Base-by-base conservation (phyloP, 2,329 filamentous ascomycete genomes). In the Blastomyces gilchristii region DNA sequence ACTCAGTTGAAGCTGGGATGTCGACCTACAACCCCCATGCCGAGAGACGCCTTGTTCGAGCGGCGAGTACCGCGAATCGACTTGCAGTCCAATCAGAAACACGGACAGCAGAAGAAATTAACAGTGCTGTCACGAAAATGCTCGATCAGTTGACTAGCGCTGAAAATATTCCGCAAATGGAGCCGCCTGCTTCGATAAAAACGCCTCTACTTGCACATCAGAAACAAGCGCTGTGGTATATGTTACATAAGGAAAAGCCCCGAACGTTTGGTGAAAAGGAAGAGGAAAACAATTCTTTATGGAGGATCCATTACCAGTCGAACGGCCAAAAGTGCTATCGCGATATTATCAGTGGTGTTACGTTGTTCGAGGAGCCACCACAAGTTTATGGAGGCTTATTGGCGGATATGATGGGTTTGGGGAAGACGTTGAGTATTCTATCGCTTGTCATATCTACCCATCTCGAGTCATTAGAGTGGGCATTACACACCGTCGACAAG, bases 361-460 rank as follows among this genome's bases (percentile, higher is more conserved):
- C 83, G 39, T 80, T 85, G 66, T 76, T 77, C 25, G 75, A 81
- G 54, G 81, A 83, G 62, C 89, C 89, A 0, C 79, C 83, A 1
- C 84, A 91, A 68, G 85, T 86, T 1, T 79, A 86, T 11, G 89
- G 89, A 37, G 89, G 90, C 2, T 86, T 93, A 45, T 77, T 93
- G 25, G 89, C 89, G 16, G 89, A 93, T 72, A 90, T 92, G 85
- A 94, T 94, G 90, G 90, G 90, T 34, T 78, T 93, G n/a, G 89
- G 89, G 9, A 94, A 93, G 75, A 92, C 89, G 0, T 74, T 99
- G 60, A 96, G 90, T 71, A 87, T 97, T 22, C 79, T 97, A 1
- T 88, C 92, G 0, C 80, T 97, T 18, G 78, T 96, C 14, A 81
- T 86, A 1, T 82, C 82, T 39, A 89, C 90, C 0, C 75, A 87